phyloP scores from a whole-genome alignment of 208 protist genomes.

The Acanthamoeba healyi region DNA sequence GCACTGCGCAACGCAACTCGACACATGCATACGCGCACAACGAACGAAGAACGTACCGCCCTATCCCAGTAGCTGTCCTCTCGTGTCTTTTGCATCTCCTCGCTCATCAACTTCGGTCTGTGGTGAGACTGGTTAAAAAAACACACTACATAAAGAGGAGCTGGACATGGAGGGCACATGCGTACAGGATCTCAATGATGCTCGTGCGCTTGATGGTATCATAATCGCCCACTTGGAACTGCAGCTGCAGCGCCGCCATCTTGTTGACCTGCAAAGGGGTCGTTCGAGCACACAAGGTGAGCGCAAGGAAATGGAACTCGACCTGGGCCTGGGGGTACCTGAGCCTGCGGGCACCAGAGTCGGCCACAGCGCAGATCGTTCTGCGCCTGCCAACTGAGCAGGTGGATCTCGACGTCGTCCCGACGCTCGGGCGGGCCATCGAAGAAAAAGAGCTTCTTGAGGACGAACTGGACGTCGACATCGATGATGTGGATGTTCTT shows the following conservation, averaged over 20 bases:
- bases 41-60: background rate
- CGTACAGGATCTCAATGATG: background rate
- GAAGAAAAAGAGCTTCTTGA: slow-evolving; percentile 29
- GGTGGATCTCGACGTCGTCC: background rate
- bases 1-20: too few species aligned
- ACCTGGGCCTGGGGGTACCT: too few species aligned
- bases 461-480: background rate
- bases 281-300: too few species aligned
- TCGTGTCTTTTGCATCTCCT: background rate
- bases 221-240: background rate
- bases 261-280: background rate
- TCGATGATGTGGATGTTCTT: background rate
- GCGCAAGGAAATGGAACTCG: too few species aligned
- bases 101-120: background rate
- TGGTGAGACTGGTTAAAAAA: background rate
- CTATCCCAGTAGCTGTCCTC: background rate
- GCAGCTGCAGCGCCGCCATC: background rate
- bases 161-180: background rate
- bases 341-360: background rate
- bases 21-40: too few species aligned
- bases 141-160: too few species aligned
- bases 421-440: background rate
- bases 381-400: background rate
- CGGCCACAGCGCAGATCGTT: background rate
- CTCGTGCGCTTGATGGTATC: background rate